Conservation (phyloP, 352 stramenopile species). For the Lagenidium giganteum region DNA sequence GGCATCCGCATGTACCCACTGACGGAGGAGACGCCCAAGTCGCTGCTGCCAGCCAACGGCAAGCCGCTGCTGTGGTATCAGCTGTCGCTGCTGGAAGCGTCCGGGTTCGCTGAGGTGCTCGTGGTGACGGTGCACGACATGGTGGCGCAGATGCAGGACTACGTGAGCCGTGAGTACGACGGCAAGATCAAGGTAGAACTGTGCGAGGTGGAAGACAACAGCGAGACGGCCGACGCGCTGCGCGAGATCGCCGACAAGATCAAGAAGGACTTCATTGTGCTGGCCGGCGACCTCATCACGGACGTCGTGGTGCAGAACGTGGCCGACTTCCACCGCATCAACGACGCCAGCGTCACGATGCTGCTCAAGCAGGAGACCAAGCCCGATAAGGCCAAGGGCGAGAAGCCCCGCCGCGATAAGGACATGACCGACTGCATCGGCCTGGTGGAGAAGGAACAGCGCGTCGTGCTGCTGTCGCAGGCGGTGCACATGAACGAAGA, state of each 20-base stretch:
- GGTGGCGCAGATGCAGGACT: conserved; percentile 67
- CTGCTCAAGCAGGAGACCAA: conserved; percentile 54
- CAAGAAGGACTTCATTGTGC: conserved; percentile 77
- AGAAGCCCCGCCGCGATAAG: conserved; percentile 71
- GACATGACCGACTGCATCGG: conserved; percentile 83
- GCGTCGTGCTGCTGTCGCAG: conserved; percentile 64
- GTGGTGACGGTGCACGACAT: conserved; percentile 62
- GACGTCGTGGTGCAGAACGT: conserved; percentile 78
- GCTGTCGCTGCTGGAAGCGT: conserved; percentile 68
- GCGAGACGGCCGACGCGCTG: conserved; percentile 69
- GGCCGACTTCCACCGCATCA: conserved; percentile 76
- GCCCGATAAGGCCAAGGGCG: conserved; percentile 42
- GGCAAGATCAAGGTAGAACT: conserved; percentile 77
- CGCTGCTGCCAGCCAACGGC: conserved; percentile 51
- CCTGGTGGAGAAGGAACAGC: conserved; percentile 57
- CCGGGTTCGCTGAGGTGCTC: conserved; percentile 74
- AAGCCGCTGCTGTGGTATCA: conserved; percentile 81
- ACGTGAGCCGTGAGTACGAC: conserved; percentile 71
- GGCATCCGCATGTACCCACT: conserved; percentile 76
- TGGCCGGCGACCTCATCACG: conserved; percentile 74
- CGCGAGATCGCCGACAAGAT: conserved; percentile 70
- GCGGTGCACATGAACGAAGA: conserved; percentile 81
- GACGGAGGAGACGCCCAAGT: conserved; percentile 75
- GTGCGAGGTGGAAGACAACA: conserved; percentile 65
- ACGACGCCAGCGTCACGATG: conserved; percentile 84